Evolutionary conservation across 2,329 filamentous ascomycete genomes (phyloP).

Genomic region (Neurospora sp.): DNA sequence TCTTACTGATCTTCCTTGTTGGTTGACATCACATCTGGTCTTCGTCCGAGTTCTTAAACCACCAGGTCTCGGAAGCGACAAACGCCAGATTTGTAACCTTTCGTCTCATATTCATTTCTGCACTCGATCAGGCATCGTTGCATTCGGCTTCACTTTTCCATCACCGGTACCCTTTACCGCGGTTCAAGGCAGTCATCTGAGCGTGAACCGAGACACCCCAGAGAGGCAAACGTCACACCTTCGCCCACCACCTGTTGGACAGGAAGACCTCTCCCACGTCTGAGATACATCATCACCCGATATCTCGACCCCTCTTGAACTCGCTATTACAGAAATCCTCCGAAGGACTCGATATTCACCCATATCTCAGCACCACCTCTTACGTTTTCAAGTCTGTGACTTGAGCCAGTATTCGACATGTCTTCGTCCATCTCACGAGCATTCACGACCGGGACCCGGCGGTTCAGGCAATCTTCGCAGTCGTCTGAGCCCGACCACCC

Average conservation of each 20-base stretch:
- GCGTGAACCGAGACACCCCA: slow-evolving; percentile 1
- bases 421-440: slow-evolving; percentile 48
- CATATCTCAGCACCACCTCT: background rate
- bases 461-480: slow-evolving; percentile 46
- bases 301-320: background rate
- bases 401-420: background rate
- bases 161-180: background rate
- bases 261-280: background rate
- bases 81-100: background rate
- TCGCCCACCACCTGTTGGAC: background rate
- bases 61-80: background rate
- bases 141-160: background rate
- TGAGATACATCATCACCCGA: background rate
- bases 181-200: slow-evolving; percentile 1
- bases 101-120: background rate
- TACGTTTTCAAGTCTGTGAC: background rate
- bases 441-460: slow-evolving; percentile 51
- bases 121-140: background rate
- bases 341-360: background rate
- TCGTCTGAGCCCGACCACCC: slow-evolving; percentile 30
- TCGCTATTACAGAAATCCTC: background rate
- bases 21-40: background rate
- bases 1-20: background rate
- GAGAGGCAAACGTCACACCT: slow-evolving; percentile 5
- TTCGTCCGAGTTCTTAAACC: background rate